Base-by-base conservation (phyloP, 2,329 filamentous ascomycete species). In the Microdochium trichocladiopsis region DNA sequence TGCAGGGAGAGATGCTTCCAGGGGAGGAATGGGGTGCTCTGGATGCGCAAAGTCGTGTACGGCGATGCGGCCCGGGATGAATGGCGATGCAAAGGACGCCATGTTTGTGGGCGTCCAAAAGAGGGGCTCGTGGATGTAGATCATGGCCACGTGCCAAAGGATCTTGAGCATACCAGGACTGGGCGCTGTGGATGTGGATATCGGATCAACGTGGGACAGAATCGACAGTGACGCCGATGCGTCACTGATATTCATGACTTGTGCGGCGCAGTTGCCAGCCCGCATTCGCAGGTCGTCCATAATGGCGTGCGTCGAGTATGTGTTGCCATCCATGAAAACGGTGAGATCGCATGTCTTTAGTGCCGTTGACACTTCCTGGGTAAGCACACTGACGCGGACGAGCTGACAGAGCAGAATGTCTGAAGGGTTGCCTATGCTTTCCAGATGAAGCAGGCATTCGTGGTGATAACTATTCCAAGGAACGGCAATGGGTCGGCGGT, bases 101-200 rank as follows among this genome's bases (percentile, higher is more conserved):
- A 57, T 57, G 55, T 58, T 58, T 14, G 53, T 55, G 6, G 36
- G 47, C 9, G 55, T 58, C 49, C 57, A 55, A 9, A 57, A 54
- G 25, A 53, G 53, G 8, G 52, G 18, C 43, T 58, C 57, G 41
- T 58, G 50, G n/a, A 55, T 50, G 25, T 52, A 48, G 12, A 57
- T 50, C 36, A 55, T 50, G 49, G 55, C 53, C 4, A 51, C 16
- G 23, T 53, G 51, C 6, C 43, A 22, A 50, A 51, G 55, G 10
- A 54, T 49, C 28, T 24, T n/a, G 24, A 54, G 47, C 10, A 45
- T 22, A 4, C 41, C 41, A 18, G 10, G 22, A 10, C 11, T 45
- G 3, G 12, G 21, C 16, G 41, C 10, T 8, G 41, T 16, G 16
- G n/a, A 18, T 45, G 41, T 16, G 6, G n/a, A n/a, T n/a, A 22